Evolutionary conservation across 2,329 filamentous ascomycete genomes (phyloP), one percentile per base, ranked within the genome.

Genomic region (Gliomastix tumulicola): DNA sequence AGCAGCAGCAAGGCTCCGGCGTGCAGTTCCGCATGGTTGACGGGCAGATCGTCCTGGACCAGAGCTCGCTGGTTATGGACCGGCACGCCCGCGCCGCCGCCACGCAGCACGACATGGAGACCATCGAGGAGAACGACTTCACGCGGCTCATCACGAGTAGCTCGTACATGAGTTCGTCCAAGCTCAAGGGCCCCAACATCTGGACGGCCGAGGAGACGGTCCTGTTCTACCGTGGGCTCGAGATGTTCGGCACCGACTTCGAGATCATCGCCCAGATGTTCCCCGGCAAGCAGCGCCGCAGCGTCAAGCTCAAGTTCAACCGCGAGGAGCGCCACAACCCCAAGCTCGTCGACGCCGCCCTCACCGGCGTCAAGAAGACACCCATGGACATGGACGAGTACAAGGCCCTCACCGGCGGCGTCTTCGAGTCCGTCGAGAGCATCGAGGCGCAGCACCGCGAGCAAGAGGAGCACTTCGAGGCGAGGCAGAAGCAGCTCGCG

Each of bases 181-280:
- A 84, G 53, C 62, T 78, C 51, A 63, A 74, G 57, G 76, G 79
- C 39, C 68, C 74, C 19, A 78, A 82, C 45, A 67, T 74, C 21
- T 94, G 87, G 87, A 76, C 70, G 34, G 69, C 75, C n/a, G 72
- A 76, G 11, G 75, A 81, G 41, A 90, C 83, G 4, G 80, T 84
- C 38, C 67, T 76, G 31, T 92, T 92, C 61, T 92, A 88, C 64
- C 73, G 80, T 20, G 81, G 78, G 2, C 68, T 94, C 3, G 64
- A 69, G 39, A 84, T 82, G 70, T 89, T 88, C 51, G 87, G 87
- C 38, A 90, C 84, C 2, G 85, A 90, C 54, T 94, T 92, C 53
- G 74, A 82, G 54, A 85, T 86, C 60, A 88, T 94, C 48, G 73
- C 76, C 41, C 76, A 77, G 48, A 79, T 88, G 71, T 89, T 94